phyloP scores from a whole-genome alignment of 345 rosid species.

The Chamaenerion angustifolium region DNA sequence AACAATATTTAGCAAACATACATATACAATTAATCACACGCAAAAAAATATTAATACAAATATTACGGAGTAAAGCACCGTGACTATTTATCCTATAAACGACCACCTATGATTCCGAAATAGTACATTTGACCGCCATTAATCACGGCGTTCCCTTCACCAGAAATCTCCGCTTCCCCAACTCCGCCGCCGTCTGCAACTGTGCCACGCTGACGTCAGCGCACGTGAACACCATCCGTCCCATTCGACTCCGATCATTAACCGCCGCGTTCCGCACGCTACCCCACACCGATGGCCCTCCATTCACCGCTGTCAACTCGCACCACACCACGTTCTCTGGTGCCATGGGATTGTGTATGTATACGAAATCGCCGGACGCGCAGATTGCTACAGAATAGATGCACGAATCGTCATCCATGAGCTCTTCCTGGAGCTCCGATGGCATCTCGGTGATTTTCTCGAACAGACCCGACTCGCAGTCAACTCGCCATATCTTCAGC shows the following conservation, averaged over 20 bases:
- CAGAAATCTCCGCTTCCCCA: constrained; percentile 1
- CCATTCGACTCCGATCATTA: constrained; percentile 10
- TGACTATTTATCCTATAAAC: no score
- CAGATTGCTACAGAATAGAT: constrained; percentile 21
- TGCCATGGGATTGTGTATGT: constrained; percentile 14
- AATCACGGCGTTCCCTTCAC: background rate
- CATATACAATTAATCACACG: no score
- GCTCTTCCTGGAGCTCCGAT: constrained; percentile 8
- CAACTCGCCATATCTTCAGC: constrained; percentile 37
- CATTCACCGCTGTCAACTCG: constrained; percentile 1
- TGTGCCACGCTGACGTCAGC: constrained; percentile 32
- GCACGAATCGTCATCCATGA: constrained; percentile 3
- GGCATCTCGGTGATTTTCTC: constrained; percentile 23
- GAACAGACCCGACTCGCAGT: constrained; percentile 21
- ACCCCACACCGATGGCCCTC: constrained; percentile 15
- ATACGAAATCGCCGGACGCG: constrained; percentile 21
- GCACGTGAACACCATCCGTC: constrained; percentile 28
- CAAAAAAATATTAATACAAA: no score
- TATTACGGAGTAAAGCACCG: no score
- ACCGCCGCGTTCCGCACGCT: constrained; percentile 25
- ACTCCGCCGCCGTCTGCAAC: constrained; percentile 14
- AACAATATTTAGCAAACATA: no score
- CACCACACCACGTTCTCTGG: constrained; percentile 8
- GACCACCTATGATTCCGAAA: no score
- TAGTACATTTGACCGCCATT: background rate